Evolutionary conservation across 768 basidiomycete genomes (phyloP).

Genomic region (Boletus subcaerulescens): DNA sequence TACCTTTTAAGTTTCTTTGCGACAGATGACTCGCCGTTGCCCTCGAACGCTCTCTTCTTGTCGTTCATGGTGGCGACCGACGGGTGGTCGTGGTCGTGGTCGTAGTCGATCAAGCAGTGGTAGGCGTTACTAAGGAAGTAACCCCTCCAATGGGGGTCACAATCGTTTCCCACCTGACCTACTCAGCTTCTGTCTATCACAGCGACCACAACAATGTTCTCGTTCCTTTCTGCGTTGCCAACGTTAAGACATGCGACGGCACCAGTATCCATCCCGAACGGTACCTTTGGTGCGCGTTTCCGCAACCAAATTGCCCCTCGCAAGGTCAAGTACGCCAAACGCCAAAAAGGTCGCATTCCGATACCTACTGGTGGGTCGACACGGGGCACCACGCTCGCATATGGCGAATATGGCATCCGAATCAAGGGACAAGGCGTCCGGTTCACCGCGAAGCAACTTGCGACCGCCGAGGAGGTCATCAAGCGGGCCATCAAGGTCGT

Average conservation of each 20-base stretch:
- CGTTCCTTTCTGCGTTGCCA: slow-evolving; percentile 16
- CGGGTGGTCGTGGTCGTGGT: slow-evolving; percentile 2
- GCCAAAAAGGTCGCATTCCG: slow-evolving; percentile 87
- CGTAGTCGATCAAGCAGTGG: background rate
- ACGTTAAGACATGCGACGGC: slow-evolving; percentile 9
- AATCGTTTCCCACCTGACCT: background rate
- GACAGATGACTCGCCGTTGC: slow-evolving; percentile 43
- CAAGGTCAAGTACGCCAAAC: slow-evolving; percentile 77
- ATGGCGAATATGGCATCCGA: slow-evolving; percentile 89
- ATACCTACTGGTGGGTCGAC: slow-evolving; percentile 88
- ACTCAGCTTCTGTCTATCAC: background rate
- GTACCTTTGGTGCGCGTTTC: slow-evolving; percentile 27
- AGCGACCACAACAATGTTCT: slow-evolving; percentile 15
- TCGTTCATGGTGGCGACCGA: slow-evolving; percentile 51
- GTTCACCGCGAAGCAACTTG: slow-evolving; percentile 86
- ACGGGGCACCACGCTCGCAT: slow-evolving; percentile 89
- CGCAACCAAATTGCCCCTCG: slow-evolving; percentile 77
- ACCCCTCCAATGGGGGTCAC: slow-evolving; percentile 23
- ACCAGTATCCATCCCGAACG: slow-evolving; percentile 11
- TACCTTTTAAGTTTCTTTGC: slow-evolving; percentile 71
- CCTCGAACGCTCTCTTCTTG: slow-evolving; percentile 61
- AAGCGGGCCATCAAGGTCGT: slow-evolving; percentile 86
- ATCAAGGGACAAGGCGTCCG: slow-evolving; percentile 80
- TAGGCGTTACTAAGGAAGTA: background rate
- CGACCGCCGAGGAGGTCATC: slow-evolving; percentile 82